Conservation (phyloP, 2,329 filamentous ascomycete species). For the Fusarium multiceps region DNA sequence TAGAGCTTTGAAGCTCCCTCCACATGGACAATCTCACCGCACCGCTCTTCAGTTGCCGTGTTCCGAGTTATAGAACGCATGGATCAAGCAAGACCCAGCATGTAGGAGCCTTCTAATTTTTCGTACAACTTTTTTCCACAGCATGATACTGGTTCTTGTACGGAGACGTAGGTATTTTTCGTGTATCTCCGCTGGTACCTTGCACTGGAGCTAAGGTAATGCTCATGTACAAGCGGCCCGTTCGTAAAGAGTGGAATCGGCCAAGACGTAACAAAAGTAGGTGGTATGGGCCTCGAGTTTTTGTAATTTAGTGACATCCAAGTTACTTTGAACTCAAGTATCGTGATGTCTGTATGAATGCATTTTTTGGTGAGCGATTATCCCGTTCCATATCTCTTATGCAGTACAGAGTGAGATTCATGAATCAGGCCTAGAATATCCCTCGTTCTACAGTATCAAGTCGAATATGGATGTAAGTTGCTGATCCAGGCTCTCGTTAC, state of each 20-base stretch:
- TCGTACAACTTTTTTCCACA: background rate
- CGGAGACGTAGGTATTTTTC: background rate
- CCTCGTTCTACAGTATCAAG: conserved; percentile 7
- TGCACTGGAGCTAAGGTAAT: conserved; percentile 20
- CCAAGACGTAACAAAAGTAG: conserved; percentile 11
- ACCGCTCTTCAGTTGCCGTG: conserved; percentile 44
- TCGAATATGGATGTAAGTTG: conserved; percentile 10
- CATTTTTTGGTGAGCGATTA: conserved; percentile 35
- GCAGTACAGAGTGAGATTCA: background rate
- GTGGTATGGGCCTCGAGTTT: conserved; percentile 14
- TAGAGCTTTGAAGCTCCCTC: conserved; percentile 38
- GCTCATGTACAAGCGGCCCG: conserved; percentile 35
- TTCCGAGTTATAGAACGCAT: conserved; percentile 42
- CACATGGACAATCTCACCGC: conserved; percentile 45
- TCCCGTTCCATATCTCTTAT: conserved; percentile 4
- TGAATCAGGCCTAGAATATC: conserved; percentile 27
- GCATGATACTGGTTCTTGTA: conserved; percentile 17
- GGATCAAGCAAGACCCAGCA: conserved; percentile 9
- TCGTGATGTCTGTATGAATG: background rate
- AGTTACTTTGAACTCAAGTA: conserved; percentile 28
- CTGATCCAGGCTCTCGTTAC: conserved; percentile 1
- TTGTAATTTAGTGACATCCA: conserved; percentile 33
- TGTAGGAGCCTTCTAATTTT: conserved; percentile 1
- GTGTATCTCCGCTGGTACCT: conserved; percentile 35
- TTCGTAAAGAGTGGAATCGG: conserved; percentile 31